Conservation (phyloP, 306 rosid species). For the Cercis canadensis region DNA sequence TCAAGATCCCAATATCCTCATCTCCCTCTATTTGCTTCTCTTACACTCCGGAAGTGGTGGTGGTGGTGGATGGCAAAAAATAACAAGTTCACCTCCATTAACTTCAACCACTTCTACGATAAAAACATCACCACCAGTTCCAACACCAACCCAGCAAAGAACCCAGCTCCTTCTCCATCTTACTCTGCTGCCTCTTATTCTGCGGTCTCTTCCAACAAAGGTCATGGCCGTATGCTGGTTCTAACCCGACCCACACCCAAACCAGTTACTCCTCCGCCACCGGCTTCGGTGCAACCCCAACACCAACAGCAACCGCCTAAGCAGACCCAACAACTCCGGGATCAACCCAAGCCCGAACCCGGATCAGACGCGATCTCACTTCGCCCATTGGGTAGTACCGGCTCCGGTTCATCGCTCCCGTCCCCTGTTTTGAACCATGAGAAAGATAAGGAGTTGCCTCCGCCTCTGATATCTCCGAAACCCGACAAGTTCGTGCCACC, state of each 20-base stretch:
- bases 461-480: slow-evolving; percentile 39
- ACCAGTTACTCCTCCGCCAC: slow-evolving; percentile 38
- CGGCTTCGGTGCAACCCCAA: slow-evolving; percentile 28
- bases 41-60: not conserved
- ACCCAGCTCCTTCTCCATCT: slow-evolving; percentile 46
- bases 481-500: slow-evolving; percentile 79
- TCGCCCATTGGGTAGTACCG: slow-evolving; percentile 74
- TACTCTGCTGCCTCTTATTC: slow-evolving; percentile 66
- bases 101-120: slow-evolving; percentile 82
- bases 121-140: slow-evolving; percentile 46
- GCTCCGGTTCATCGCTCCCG: slow-evolving; percentile 37
- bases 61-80: slow-evolving; percentile 76
- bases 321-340: slow-evolving; percentile 36
- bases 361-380: slow-evolving; percentile 67
- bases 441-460: slow-evolving; percentile 44
- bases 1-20: not conserved
- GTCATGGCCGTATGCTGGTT: slow-evolving; percentile 85
- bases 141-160: slow-evolving; percentile 32
- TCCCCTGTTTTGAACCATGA: slow-evolving; percentile 40
- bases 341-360: slow-evolving; percentile 45
- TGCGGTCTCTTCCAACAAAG: slow-evolving; percentile 64
- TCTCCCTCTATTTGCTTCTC: not conserved
- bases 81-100: slow-evolving; percentile 71
- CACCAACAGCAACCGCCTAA: slow-evolving; percentile 19
- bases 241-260: slow-evolving; percentile 69